Evolutionary conservation across 2,329 filamentous ascomycete species (phyloP), one percentile per base, ranked within the genome.

Genomic region (Lasiodiplodia gonubiensis): DNA sequence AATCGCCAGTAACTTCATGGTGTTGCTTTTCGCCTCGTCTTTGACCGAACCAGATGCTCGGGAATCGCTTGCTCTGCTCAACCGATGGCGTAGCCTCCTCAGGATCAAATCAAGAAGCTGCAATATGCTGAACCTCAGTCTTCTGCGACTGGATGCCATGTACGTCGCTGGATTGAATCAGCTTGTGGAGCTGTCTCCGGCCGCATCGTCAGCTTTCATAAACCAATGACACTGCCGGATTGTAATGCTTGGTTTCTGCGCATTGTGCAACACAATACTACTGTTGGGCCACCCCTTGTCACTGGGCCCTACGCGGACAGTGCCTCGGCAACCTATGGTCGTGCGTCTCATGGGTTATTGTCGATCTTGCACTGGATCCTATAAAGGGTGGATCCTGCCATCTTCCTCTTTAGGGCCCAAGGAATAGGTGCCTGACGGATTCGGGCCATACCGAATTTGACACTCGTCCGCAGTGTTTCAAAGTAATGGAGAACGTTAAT

Each of bases 61-160:
- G 49, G 74, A 77, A 48, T 75, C 74, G 59, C 70, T 77, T 1
- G 61, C 68, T 10, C 68, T 78, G n/a, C 70, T 78, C 0, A 72
- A 70, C 18, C 69, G 70, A 1, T 77, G 76, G 76, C 69, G 75
- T 5, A 72, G 73, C 21, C 59, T 77, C 21, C 68, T 77, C 23
- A 68, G 74, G 6, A 71, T 76, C 63, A 77, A 77, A 69, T 74
- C 73, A 53, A 68, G 75, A 25, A 77, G 75, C 68, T 76, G 75
- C 63, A 75, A 78, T 69, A 53, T 77, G n/a, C 64, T 78, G 12
- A 77, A 75, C 63, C 59, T 77, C 27, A 75, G 75, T 2, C 67
- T 77, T 49, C 67, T 77, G 27, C 69, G 73, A 33, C 67, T 78
- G 8, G 75, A 77, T 64, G 74, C 72, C 1, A 71, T 76, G 2